Evolutionary conservation across 257 asterid species (phyloP).

Genomic region (Coffea eugenioides): DNA sequence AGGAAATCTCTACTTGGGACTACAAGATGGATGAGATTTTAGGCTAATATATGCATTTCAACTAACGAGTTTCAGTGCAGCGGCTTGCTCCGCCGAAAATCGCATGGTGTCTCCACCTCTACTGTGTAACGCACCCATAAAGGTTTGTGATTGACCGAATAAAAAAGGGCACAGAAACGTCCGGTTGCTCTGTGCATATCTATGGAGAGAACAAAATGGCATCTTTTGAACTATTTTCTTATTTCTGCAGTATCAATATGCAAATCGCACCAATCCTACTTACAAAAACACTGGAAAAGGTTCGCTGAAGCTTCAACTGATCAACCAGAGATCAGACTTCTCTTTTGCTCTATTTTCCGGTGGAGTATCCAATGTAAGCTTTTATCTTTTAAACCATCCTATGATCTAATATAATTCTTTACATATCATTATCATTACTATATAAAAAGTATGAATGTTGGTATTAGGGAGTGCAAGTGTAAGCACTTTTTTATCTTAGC

Average conservation of each 20-base stretch:
- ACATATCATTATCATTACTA: background rate
- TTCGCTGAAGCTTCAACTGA: slow-evolving; percentile 69
- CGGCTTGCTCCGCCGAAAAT: slow-evolving; percentile 73
- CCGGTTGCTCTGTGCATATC: background rate
- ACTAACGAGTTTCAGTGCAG: slow-evolving; percentile 46
- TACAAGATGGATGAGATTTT: background rate
- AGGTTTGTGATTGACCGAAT: slow-evolving; percentile 41
- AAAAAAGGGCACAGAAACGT: background rate
- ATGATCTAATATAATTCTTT: background rate
- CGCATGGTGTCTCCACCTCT: slow-evolving; percentile 60
- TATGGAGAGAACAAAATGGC: background rate
- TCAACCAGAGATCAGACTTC: slow-evolving; percentile 92
- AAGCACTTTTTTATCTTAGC: no score
- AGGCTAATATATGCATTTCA: slow-evolving; percentile 1
- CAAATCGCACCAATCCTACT: slow-evolving; percentile 58
- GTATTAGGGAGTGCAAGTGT: no score
- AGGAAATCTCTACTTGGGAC: background rate
- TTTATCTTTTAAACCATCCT: background rate
- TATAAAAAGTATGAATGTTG: no score
- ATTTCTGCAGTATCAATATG: slow-evolving; percentile 77
- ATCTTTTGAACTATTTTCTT: background rate
- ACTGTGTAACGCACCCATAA: slow-evolving; percentile 82
- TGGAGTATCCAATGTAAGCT: slow-evolving; percentile 64
- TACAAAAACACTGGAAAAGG: slow-evolving; percentile 73
- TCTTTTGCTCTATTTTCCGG: slow-evolving; percentile 87